Conservation (phyloP, 176 grass and related monocot genomes). For the Lolium rigidum region DNA sequence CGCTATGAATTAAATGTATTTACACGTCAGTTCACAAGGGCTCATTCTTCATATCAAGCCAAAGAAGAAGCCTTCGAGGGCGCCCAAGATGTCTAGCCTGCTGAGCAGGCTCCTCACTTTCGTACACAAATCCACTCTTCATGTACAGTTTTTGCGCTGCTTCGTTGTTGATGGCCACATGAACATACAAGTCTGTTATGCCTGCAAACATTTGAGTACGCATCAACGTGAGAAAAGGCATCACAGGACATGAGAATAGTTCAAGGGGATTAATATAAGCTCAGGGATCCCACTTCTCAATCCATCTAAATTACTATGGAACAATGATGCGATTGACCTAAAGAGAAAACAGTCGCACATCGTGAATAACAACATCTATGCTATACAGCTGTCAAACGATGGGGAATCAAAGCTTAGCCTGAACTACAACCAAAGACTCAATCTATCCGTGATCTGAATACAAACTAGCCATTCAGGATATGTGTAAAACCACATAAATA, state of each 20-base stretch:
- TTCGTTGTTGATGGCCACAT: conserved; percentile 90
- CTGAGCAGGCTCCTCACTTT: conserved; percentile 90
- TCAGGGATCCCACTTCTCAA: neutral
- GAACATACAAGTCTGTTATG: conserved; percentile 95
- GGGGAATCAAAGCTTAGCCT: conserved; percentile 9
- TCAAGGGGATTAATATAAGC: neutral
- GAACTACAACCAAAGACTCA: neutral
- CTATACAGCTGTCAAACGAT: neutral
- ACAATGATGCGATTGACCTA: neutral
- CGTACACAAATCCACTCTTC: conserved; percentile 93
- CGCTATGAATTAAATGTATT: conserved; percentile 30
- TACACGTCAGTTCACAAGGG: conserved; percentile 44
- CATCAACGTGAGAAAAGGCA: conserved; percentile 16
- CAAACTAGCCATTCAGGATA: neutral
- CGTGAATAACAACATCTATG: neutral
- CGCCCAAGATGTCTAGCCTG: conserved; percentile 83
- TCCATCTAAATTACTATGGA: neutral
- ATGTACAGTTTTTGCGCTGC: conserved; percentile 74
- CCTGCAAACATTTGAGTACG: conserved; percentile 51
- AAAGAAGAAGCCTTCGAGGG: conserved; percentile 81
- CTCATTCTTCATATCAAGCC: conserved; percentile 71
- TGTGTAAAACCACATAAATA: neutral
- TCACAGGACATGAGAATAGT: neutral
- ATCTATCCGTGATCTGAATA: neutral
- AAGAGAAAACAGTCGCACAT: neutral